A percentile compares a stretch with the other conserved stretches of the same genome.
Evolutionary conservation across 257 asterid species (phyloP).

Genomic region (Jacaranda mimosifolia): DNA sequence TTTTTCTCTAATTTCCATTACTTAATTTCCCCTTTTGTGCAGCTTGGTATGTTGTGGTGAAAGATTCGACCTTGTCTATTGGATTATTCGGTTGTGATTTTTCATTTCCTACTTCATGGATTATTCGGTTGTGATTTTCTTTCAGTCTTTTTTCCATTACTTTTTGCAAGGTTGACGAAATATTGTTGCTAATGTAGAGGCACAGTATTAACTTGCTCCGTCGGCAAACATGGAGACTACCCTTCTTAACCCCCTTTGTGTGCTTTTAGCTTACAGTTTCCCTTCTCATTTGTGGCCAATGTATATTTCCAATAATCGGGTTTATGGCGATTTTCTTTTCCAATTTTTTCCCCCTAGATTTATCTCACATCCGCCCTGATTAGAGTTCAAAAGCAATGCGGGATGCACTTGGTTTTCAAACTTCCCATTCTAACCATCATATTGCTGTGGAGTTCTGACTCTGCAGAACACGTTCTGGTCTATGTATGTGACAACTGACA

Average conservation of each 20-base stretch:
- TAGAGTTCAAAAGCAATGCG: neutral
- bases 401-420: neutral
- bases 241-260: neutral
- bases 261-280: neutral
- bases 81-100: neutral
- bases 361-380: neutral
- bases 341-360: neutral
- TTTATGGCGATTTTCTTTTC: neutral
- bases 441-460: neutral
- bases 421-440: conserved; percentile 4
- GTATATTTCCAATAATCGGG: neutral
- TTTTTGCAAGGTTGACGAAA: neutral
- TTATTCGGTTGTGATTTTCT: neutral
- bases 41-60: neutral
- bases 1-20: neutral
- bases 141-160: neutral
- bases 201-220: neutral
- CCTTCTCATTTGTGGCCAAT: neutral
- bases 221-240: conserved; percentile 2
- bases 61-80: conserved; percentile 2
- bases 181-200: neutral
- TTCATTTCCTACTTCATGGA: neutral
- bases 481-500: too few species aligned
- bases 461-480: neutral
- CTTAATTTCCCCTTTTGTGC: neutral